phyloP scores from a whole-genome alignment of 305 asterid species.

The Nicotiana rustica region DNA sequence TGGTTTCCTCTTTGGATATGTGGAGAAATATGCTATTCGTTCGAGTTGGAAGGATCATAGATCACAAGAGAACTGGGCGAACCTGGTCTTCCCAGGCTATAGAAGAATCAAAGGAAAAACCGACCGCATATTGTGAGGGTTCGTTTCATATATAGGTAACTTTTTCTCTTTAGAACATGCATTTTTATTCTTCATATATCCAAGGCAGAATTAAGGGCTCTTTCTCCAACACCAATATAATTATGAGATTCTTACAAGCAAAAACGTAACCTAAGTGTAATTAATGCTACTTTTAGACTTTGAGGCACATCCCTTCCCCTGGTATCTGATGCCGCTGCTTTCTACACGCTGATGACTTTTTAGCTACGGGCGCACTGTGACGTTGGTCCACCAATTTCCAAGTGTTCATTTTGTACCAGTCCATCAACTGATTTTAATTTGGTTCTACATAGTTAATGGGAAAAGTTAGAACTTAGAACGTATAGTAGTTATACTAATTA shows the following conservation, averaged over 20 bases:
- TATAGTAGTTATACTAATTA: too few relatives aligned
- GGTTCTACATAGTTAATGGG: too few relatives aligned
- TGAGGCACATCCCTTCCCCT: not conserved
- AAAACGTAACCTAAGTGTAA: too few relatives aligned
- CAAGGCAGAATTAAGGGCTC: too few relatives aligned
- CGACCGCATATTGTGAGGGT: not conserved
- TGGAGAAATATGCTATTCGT: too few relatives aligned
- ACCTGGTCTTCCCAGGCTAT: not conserved
- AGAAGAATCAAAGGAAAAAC: slow-evolving; percentile 10
- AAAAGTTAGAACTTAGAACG: too few relatives aligned
- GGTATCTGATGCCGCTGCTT: slow-evolving; percentile 31
- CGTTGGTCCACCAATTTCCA: not conserved
- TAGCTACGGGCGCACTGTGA: not conserved
- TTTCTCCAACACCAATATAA: too few relatives aligned
- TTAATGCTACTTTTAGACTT: slow-evolving; percentile 25
- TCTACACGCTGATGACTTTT: not conserved
- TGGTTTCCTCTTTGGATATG: too few relatives aligned
- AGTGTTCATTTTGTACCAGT: not conserved
- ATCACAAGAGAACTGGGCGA: not conserved
- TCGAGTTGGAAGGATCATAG: too few relatives aligned
- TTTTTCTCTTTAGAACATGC: too few relatives aligned
- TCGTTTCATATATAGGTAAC: not conserved
- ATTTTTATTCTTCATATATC: too few relatives aligned
- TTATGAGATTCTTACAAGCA: too few relatives aligned
- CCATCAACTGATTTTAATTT: not conserved